Evolutionary conservation across 805 yeast genomes (phyloP).

Genomic region (Zygosaccharomyces gambellarensis): DNA sequence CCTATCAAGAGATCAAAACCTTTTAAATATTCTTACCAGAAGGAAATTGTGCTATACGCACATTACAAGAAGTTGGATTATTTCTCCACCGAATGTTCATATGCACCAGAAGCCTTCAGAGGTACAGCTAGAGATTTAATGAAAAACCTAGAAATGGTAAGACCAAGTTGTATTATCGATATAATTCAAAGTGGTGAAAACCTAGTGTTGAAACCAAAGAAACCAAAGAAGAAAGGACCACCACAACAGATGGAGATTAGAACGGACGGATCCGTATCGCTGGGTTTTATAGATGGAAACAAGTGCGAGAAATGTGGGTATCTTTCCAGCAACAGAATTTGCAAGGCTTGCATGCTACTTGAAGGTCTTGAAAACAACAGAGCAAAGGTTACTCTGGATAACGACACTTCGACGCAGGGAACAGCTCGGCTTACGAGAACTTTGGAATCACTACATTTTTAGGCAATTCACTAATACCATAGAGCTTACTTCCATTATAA

Average conservation of each 20-base stretch:
- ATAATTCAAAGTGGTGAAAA: constrained; percentile 92
- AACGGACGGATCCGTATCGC: constrained; percentile 57
- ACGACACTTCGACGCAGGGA: constrained; percentile 49
- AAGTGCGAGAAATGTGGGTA: constrained; percentile 89
- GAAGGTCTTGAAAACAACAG: constrained; percentile 78
- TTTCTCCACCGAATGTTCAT: constrained; percentile 94
- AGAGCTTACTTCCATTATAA: not conserved
- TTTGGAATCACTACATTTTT: constrained; percentile 62
- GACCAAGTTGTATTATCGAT: constrained; percentile 92
- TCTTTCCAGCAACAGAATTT: constrained; percentile 76
- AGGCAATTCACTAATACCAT: constrained; percentile 4
- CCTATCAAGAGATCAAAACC: constrained; percentile 94
- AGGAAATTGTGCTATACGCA: constrained; percentile 95
- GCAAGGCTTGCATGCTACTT: constrained; percentile 87
- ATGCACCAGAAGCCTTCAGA: constrained; percentile 97
- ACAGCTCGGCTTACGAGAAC: constrained; percentile 59
- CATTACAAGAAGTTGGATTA: constrained; percentile 93
- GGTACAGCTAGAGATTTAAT: constrained; percentile 94
- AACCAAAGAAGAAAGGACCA: constrained; percentile 37
- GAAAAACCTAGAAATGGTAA: constrained; percentile 81
- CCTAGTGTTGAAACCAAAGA: constrained; percentile 58
- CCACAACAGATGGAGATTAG: constrained; percentile 46
- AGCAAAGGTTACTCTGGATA: constrained; percentile 54
- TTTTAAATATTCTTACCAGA: constrained; percentile 90
- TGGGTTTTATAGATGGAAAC: constrained; percentile 57